A percentile compares a stretch with the other conserved stretches of the same genome.
phyloP scores from a whole-genome alignment of 495 filamentous ascomycete genomes.

The Lasiosphaeria hispida region DNA sequence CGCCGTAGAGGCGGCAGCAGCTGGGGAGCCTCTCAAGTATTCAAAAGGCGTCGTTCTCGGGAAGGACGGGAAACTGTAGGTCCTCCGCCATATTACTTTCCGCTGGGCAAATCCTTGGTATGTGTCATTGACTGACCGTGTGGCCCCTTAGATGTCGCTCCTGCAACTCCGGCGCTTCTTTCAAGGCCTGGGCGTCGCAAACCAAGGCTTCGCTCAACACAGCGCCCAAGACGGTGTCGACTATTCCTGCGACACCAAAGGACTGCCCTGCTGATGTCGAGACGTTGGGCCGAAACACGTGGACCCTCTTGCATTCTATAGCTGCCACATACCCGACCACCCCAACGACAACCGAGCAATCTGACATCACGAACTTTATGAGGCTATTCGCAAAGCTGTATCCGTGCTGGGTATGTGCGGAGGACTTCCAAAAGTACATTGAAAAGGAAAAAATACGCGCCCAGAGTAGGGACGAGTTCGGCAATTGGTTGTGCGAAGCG shows the following conservation, averaged over 20 bases:
- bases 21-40: slow-evolving; percentile 32
- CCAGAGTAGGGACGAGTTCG: slow-evolving; percentile 69
- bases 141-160: slow-evolving; percentile 68
- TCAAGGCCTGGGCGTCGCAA: slow-evolving; percentile 57
- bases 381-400: slow-evolving; percentile 77
- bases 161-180: slow-evolving; percentile 74
- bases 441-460: slow-evolving; percentile 67
- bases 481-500: slow-evolving; percentile 92
- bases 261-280: slow-evolving; percentile 84
- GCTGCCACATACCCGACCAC: slow-evolving; percentile 76
- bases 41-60: slow-evolving; percentile 84
- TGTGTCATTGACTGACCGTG: neutral
- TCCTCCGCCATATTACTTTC: neutral
- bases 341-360: slow-evolving; percentile 65
- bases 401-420: slow-evolving; percentile 92
- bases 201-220: slow-evolving; percentile 60
- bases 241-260: slow-evolving; percentile 34
- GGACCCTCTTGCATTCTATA: slow-evolving; percentile 91
- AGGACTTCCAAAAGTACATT: slow-evolving; percentile 87
- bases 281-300: slow-evolving; percentile 75
- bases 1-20: neutral
- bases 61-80: slow-evolving; percentile 95
- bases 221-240: slow-evolving; percentile 25
- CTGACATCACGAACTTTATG: slow-evolving; percentile 76
- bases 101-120: neutral